These are phyloP conservation scores for Entelexis paramagnoliae DNA, from an alignment of 1,139 yeast genomes.

Conservation along the genomic window DNA sequence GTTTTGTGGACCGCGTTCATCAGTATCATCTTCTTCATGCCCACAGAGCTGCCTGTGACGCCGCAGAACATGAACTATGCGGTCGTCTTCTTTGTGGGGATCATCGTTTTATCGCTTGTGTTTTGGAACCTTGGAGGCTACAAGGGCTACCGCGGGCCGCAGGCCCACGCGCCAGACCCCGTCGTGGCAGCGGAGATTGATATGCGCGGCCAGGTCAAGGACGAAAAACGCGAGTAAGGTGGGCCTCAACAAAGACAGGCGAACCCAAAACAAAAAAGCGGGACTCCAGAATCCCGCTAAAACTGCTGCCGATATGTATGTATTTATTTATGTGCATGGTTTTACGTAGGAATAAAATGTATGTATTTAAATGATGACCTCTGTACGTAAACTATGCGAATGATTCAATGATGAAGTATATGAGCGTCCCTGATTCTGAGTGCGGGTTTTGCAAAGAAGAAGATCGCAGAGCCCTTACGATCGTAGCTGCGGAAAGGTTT, in stretches of 20 bases:
- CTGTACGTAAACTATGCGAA: too few relatives aligned
- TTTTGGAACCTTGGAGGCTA: conserved; percentile 53
- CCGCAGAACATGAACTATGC: conserved; percentile 61
- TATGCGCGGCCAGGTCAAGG: conserved; percentile 20
- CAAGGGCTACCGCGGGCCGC: conserved; percentile 62
- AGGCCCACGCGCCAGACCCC: conserved; percentile 38
- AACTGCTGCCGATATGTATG: not conserved
- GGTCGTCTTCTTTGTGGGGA: conserved; percentile 55
- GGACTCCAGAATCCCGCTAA: too few relatives aligned
- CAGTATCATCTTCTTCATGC: conserved; percentile 35
- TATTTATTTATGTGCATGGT: too few relatives aligned
- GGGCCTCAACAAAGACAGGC: too few relatives aligned
- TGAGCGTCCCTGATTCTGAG: too few relatives aligned
- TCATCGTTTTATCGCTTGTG: conserved; percentile 42
- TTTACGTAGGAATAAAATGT: too few relatives aligned
- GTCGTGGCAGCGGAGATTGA: conserved; percentile 29
- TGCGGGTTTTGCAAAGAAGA: too few relatives aligned
- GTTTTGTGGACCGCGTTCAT: conserved; percentile 35
- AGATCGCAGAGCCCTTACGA: too few relatives aligned
- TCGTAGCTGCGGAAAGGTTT: too few relatives aligned
- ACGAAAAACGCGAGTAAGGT: conserved; percentile 20
- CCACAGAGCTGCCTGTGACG: conserved; percentile 24
- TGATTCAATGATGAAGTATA: too few relatives aligned
- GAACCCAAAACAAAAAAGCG: not conserved
- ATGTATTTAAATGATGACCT: too few relatives aligned